Conservation (phyloP, 2,329 filamentous ascomycete genomes). For the Fusarium sp. region DNA sequence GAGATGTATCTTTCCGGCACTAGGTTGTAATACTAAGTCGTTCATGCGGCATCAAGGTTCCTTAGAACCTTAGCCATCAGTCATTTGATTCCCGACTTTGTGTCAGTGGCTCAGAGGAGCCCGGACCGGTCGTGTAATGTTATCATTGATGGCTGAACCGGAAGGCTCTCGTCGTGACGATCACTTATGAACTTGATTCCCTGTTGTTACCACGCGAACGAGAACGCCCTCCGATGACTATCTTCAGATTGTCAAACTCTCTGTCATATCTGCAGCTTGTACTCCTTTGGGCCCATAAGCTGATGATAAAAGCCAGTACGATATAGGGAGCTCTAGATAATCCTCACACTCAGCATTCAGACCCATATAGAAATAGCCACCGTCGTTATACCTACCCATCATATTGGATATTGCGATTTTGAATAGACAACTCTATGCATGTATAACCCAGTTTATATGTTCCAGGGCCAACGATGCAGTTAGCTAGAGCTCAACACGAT, state of each 20-base stretch:
- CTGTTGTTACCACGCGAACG: not conserved
- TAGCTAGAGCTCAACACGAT: fast-evolving
- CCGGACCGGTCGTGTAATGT: not conserved
- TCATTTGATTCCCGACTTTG: too few relatives aligned
- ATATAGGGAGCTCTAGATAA: too few relatives aligned
- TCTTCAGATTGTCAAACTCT: fast-evolving
- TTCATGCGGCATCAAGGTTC: not conserved
- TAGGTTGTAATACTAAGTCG: not conserved
- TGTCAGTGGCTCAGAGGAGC: not conserved
- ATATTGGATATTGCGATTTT: not conserved
- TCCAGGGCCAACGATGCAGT: not conserved
- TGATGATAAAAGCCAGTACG: too few relatives aligned
- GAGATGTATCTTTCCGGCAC: not conserved
- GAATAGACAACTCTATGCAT: not conserved
- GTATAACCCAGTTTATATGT: not conserved
- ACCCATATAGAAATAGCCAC: not conserved
- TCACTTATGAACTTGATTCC: not conserved
- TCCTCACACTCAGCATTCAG: not conserved
- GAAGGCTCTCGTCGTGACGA: not conserved
- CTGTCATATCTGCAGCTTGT: not conserved
- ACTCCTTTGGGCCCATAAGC: too few relatives aligned
- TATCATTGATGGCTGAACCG: not conserved
- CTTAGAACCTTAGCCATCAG: too few relatives aligned
- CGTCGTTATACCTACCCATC: not conserved
- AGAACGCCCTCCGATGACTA: not conserved